A percentile compares a stretch with the other conserved stretches of the same genome.
Evolutionary conservation across 768 basidiomycete species (phyloP).

Genomic region (Hygrophoropsis aurantiaca): DNA sequence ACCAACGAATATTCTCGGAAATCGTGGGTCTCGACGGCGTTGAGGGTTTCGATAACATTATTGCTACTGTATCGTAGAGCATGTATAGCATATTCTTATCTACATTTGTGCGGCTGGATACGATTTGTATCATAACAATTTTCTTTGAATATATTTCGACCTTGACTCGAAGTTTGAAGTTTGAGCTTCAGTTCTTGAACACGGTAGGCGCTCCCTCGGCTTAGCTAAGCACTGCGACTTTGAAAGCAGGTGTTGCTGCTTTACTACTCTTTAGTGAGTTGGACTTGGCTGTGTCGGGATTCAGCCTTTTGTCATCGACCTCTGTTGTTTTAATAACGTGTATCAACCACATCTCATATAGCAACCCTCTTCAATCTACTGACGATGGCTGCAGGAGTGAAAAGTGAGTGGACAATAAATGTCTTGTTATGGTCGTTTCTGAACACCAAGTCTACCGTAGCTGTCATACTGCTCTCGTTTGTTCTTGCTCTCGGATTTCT

Average conservation of each 20-base stretch:
- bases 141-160: too few species aligned
- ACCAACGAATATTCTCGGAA: conserved; percentile 33
- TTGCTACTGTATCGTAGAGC: conserved; percentile 5
- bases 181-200: neutral
- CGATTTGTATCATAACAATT: too few species aligned
- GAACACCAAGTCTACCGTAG: conserved; percentile 45
- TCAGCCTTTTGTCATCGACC: too few species aligned
- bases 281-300: too few species aligned
- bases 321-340: too few species aligned
- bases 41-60: conserved; percentile 14
- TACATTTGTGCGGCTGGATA: neutral
- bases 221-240: too few species aligned
- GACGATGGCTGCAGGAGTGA: conserved; percentile 65
- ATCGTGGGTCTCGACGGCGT: conserved; percentile 29
- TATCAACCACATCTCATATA: too few species aligned
- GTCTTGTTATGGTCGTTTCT: neutral
- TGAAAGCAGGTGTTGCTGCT: too few species aligned
- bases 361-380: too few species aligned
- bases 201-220: neutral
- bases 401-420: conserved; percentile 52
- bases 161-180: too few species aligned
- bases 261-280: too few species aligned
- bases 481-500: conserved; percentile 98
- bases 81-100: neutral
- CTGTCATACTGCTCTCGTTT: conserved; percentile 95